phyloP scores from a whole-genome alignment of 2,329 filamentous ascomycete species.

The Penicillium sp. region DNA sequence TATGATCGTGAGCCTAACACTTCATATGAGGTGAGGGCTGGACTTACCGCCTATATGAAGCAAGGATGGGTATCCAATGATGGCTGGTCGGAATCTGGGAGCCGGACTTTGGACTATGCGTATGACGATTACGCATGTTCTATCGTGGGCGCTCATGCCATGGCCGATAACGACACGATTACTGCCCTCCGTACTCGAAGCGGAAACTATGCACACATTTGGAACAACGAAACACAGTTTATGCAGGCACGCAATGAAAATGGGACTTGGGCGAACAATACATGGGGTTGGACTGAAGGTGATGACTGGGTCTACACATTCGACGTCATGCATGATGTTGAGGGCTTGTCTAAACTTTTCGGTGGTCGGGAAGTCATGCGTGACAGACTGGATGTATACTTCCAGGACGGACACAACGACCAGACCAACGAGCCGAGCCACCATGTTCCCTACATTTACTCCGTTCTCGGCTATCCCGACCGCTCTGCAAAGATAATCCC shows the following conservation, averaged over 20 bases:
- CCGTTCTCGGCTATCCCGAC: conserved; percentile 43
- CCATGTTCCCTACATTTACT: conserved; percentile 51
- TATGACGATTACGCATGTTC: conserved; percentile 49
- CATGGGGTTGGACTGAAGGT: conserved; percentile 52
- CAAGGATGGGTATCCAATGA: conserved; percentile 52
- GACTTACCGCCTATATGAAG: conserved; percentile 46
- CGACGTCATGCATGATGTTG: conserved; percentile 49
- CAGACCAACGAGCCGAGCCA: conserved; percentile 53
- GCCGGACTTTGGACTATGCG: conserved; percentile 50
- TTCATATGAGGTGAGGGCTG: conserved; percentile 48
- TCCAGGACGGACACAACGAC: conserved; percentile 48
- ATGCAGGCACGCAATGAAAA: conserved; percentile 52
- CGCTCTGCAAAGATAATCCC: conserved; percentile 42
- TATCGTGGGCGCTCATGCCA: conserved; percentile 42
- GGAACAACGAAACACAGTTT: conserved; percentile 47
- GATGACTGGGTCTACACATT: conserved; percentile 55
- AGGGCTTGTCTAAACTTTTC: conserved; percentile 45
- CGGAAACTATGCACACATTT: conserved; percentile 45
- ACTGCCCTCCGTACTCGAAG: conserved; percentile 37
- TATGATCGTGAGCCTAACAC: conserved; percentile 51
- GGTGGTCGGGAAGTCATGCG: conserved; percentile 40
- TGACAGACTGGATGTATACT: conserved; percentile 47
- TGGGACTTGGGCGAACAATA: conserved; percentile 45
- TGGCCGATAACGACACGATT: conserved; percentile 35
- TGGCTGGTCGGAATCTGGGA: conserved; percentile 49